phyloP scores from a whole-genome alignment of 2,329 filamentous ascomycete species.

The Colletotrichum tropicale region DNA sequence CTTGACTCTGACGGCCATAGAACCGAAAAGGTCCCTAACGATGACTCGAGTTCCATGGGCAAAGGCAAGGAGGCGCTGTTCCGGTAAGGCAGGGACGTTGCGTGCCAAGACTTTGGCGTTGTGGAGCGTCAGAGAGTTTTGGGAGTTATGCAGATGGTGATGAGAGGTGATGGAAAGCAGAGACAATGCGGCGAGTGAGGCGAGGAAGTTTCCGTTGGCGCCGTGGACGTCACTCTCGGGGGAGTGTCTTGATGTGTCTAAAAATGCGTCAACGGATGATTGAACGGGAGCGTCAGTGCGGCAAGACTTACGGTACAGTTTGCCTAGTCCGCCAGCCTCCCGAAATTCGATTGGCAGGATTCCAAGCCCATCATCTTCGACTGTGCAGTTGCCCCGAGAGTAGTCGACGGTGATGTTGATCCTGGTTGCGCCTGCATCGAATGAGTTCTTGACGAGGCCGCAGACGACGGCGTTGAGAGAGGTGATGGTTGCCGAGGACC shows the following conservation, averaged over 20 bases:
- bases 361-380: conserved; percentile 86
- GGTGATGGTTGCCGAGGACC: conserved; percentile 81
- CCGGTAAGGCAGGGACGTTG: conserved; percentile 62
- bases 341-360: conserved; percentile 77
- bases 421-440: conserved; percentile 77
- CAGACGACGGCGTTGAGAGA: conserved; percentile 73
- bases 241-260: conserved; percentile 81
- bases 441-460: conserved; percentile 79
- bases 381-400: conserved; percentile 72
- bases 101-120: conserved; percentile 70
- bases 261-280: conserved; percentile 8
- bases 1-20: conserved; percentile 89
- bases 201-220: conserved; percentile 74
- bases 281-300: not conserved
- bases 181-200: conserved; percentile 77
- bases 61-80: conserved; percentile 59
- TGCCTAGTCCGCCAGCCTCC: conserved; percentile 73
- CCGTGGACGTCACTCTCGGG: conserved; percentile 60
- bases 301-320: conserved; percentile 68
- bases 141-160: conserved; percentile 61
- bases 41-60: conserved; percentile 76
- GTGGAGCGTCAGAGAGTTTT: conserved; percentile 73
- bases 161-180: conserved; percentile 79
- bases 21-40: conserved; percentile 84
- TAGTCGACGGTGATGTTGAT: conserved; percentile 78